Evolutionary conservation across 306 rosid species (phyloP).

Genomic region (Ziziphus jujuba): DNA sequence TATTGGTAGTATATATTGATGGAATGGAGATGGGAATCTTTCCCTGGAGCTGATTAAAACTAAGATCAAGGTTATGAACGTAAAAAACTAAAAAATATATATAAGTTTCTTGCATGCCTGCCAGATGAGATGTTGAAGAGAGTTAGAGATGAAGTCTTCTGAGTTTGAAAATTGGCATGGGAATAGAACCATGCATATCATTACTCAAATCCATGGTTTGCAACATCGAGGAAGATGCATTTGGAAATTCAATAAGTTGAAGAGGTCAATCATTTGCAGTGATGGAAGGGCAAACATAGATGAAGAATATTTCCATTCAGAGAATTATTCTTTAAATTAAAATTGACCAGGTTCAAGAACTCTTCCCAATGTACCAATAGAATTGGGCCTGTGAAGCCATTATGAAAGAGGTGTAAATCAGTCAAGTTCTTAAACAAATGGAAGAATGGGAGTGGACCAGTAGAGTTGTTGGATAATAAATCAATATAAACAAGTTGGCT

Average conservation of each 20-base stretch:
- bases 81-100: too few relatives aligned
- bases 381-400: not conserved
- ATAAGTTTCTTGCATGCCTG: conserved; percentile 6
- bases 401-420: not conserved
- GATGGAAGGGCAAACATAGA: not conserved
- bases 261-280: not conserved
- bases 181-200: conserved; percentile 14
- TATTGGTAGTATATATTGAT: not conserved
- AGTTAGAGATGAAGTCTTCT: not conserved
- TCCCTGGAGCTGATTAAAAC: conserved; percentile 21
- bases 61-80: conserved; percentile 13
- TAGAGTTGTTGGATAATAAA: too few relatives aligned
- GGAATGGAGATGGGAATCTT: not conserved
- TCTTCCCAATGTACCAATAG: not conserved
- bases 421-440: conserved; percentile 2
- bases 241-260: not conserved
- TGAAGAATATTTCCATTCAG: not conserved
- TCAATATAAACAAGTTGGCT: too few relatives aligned
- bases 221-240: not conserved
- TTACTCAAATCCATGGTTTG: not conserved
- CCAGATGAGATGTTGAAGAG: conserved; percentile 13
- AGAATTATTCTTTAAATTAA: not conserved
- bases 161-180: not conserved
- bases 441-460: conserved; percentile 1
- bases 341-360: not conserved